Percentiles rank a stretch among this genome's conserved stretches.
Conservation (phyloP, 1,284 basidiomycete species). For the Boletellus sp. region DNA sequence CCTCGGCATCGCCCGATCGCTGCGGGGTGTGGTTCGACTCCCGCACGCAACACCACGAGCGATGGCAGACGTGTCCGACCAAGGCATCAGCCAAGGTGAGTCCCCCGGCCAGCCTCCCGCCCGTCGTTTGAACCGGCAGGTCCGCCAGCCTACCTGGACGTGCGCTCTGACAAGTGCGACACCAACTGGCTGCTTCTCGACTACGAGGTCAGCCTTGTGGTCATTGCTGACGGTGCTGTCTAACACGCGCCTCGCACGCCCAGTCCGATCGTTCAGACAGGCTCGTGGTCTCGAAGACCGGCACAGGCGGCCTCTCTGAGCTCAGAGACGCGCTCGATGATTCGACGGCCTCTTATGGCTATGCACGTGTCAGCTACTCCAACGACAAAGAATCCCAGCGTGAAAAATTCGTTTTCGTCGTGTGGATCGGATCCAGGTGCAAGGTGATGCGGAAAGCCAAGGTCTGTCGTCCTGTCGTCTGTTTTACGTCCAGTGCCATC, state of each 20-base stretch:
- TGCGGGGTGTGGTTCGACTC: background rate
- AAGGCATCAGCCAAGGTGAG: constrained; percentile 74
- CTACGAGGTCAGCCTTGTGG: constrained; percentile 64
- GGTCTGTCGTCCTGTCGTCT: constrained; percentile 43
- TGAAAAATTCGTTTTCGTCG: constrained; percentile 87
- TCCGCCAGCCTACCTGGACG: constrained; percentile 77
- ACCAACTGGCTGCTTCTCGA: constrained; percentile 85
- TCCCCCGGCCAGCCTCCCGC: constrained; percentile 4
- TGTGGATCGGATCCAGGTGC: constrained; percentile 84
- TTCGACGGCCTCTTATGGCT: constrained; percentile 76
- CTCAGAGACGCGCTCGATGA: constrained; percentile 73
- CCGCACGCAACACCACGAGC: constrained; percentile 36
- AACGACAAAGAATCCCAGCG: constrained; percentile 85
- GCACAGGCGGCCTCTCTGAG: constrained; percentile 74
- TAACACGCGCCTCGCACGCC: constrained; percentile 13
- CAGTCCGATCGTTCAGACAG: constrained; percentile 83
- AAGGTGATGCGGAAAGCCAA: constrained; percentile 90
- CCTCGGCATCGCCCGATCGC: constrained; percentile 26
- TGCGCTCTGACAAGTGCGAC: constrained; percentile 77
- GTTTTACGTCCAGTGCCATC: constrained; percentile 21
- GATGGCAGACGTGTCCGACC: constrained; percentile 85
- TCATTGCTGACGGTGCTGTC: constrained; percentile 1
- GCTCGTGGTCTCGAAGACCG: constrained; percentile 71
- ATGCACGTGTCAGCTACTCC: constrained; percentile 78
- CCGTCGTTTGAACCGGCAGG: constrained; percentile 15